Evolutionary conservation across 331 rosid genomes (phyloP).

Genomic region (Acacia pycnantha): DNA sequence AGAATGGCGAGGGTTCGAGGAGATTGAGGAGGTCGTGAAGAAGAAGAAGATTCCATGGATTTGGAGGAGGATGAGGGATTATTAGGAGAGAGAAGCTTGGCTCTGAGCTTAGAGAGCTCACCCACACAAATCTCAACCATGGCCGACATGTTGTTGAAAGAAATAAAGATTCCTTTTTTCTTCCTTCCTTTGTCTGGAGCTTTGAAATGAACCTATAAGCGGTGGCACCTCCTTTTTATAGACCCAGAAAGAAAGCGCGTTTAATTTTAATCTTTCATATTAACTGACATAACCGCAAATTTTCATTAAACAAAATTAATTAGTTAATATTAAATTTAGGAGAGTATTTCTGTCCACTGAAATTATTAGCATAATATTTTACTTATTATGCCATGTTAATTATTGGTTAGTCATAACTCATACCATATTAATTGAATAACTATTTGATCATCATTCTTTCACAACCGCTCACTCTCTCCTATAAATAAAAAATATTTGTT

Average conservation of each 20-base stretch:
- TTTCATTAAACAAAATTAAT: too few species aligned
- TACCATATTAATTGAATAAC: too few species aligned
- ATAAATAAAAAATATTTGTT: too few species aligned
- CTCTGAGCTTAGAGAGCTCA: conserved; percentile 62
- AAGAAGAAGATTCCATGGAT: conserved; percentile 31
- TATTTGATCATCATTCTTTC: too few species aligned
- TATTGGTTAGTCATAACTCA: too few species aligned
- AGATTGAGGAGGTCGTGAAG: background rate
- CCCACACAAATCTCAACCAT: conserved; percentile 64
- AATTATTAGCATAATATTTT: too few species aligned
- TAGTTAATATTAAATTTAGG: too few species aligned
- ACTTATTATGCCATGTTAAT: too few species aligned
- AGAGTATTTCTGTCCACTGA: too few species aligned
- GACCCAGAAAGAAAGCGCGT: background rate
- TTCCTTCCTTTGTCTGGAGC: background rate
- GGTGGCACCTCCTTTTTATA: background rate
- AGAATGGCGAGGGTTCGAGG: conserved; percentile 15
- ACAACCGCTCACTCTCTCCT: too few species aligned
- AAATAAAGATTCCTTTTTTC: background rate
- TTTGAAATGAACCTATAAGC: background rate
- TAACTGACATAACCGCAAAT: background rate
- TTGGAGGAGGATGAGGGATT: conserved; percentile 27
- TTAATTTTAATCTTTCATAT: background rate
- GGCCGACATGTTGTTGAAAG: conserved; percentile 51
- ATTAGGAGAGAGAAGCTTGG: conserved; percentile 44